Percentiles rank a stretch among this genome's conserved stretches.
Evolutionary conservation across 2,329 filamentous ascomycete species (phyloP).

Genomic region (Sclerotinia sclerotiorum): DNA sequence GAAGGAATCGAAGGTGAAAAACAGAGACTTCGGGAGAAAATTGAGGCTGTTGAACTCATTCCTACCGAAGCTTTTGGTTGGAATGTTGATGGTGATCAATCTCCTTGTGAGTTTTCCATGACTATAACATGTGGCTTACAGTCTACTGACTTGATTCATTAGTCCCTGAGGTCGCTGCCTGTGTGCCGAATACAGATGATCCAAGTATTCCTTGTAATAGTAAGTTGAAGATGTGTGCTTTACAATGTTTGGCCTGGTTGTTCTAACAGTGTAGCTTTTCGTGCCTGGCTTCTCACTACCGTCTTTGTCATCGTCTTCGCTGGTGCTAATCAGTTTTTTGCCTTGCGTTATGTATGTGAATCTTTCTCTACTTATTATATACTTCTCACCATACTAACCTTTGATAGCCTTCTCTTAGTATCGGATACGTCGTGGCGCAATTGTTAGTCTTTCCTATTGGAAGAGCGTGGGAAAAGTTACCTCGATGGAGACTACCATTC

Average conservation of each 20-base stretch:
- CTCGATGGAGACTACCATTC: slow-evolving; percentile 51
- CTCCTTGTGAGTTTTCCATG: neutral
- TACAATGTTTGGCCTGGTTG: neutral
- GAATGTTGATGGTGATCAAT: slow-evolving; percentile 11
- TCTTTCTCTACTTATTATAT: neutral
- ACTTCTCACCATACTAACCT: neutral
- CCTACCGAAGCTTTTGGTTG: slow-evolving; percentile 7
- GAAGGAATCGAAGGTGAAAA: slow-evolving; percentile 1
- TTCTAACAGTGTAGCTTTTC: slow-evolving; percentile 44
- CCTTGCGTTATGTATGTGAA: slow-evolving; percentile 23
- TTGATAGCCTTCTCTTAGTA: slow-evolving; percentile 26
- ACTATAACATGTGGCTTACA: too few relatives aligned
- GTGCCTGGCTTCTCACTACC: slow-evolving; percentile 63
- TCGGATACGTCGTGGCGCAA: slow-evolving; percentile 31
- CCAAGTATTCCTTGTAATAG: neutral
- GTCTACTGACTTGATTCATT: neutral
- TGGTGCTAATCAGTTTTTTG: slow-evolving; percentile 31
- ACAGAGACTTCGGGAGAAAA: neutral
- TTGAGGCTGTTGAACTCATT: slow-evolving; percentile 5
- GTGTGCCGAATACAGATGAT: slow-evolving; percentile 11
- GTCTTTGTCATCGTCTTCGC: slow-evolving; percentile 25
- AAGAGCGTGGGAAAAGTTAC: slow-evolving; percentile 50
- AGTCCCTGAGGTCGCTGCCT: slow-evolving; percentile 15
- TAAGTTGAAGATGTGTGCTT: neutral
- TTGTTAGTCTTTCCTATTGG: slow-evolving; percentile 47